These are phyloP conservation scores for Pneumocystis wakefieldiae DNA, from an alignment of 1,139 yeast species.

Conservation along the genomic window DNA sequence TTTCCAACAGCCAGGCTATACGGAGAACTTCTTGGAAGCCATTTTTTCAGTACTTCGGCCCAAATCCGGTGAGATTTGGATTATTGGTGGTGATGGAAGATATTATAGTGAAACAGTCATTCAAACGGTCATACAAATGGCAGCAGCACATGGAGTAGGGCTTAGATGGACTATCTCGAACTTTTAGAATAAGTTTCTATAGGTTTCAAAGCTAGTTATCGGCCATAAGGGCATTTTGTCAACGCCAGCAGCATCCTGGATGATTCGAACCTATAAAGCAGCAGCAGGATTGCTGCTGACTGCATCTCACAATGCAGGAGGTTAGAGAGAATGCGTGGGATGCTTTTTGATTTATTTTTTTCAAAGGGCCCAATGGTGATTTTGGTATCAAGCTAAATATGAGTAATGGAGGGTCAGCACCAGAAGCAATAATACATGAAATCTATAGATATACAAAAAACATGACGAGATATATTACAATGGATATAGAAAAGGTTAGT, in stretches of 20 bases:
- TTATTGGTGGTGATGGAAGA: slow-evolving; percentile 95
- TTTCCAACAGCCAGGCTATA: slow-evolving; percentile 66
- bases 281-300: slow-evolving; percentile 95
- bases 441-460: slow-evolving; percentile 57
- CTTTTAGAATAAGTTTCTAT: slow-evolving; percentile 23
- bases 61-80: slow-evolving; percentile 54
- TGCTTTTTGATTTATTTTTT: background rate
- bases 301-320: slow-evolving; percentile 98
- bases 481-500: slow-evolving; percentile 17
- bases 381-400: slow-evolving; percentile 92
- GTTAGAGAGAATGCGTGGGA: background rate
- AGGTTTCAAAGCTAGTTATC: slow-evolving; percentile 44
- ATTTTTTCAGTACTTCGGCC: slow-evolving; percentile 79
- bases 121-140: slow-evolving; percentile 64
- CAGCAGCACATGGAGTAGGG: slow-evolving; percentile 75
- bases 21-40: slow-evolving; percentile 89
- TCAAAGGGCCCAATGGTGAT: slow-evolving; percentile 56
- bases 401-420: slow-evolving; percentile 98
- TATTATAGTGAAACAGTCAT: slow-evolving; percentile 73
- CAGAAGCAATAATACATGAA: slow-evolving; percentile 79
- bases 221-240: slow-evolving; percentile 82
- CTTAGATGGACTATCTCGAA: background rate
- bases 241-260: slow-evolving; percentile 91
- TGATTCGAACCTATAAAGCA: slow-evolving; percentile 60
- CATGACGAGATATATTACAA: slow-evolving; percentile 46